Base-by-base conservation (phyloP, 2,329 filamentous ascomycete genomes). In the Passalora sequoiae region DNA sequence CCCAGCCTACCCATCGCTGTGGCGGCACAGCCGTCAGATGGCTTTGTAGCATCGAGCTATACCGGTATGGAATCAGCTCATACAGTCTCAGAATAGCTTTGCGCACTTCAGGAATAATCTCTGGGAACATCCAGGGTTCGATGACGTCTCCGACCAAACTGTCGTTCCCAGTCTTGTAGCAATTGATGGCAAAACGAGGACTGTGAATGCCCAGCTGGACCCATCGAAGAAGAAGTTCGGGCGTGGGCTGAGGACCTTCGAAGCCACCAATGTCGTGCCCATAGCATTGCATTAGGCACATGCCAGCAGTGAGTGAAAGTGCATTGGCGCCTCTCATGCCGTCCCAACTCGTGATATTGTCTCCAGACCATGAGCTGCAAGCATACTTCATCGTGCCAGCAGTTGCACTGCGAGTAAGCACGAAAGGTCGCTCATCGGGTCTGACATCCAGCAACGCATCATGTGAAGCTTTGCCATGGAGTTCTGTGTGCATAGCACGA, bases 211-310 rank as follows among this genome's bases (percentile, higher is more conserved):
- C 84, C 2, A 84, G 72, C 57, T 87, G 84, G 9, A 86, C 72
- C 84, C 84, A 88, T 21, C 83, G 77, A 2, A 86, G 75, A 0
- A 87, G 72, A 2, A 86, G 72, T 56, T 87, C 84, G 0, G 83
- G 81, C 0, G 75, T 75, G 0, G 84, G 84, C 56, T 86, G 83
- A 0, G 82, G 81, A 2, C 82, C 83, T 66, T 86, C 83, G 55
- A 87, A 87, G 0, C 83, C 83, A 31, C 84, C 83, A 48, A 87
- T 86, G 44, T 87, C 83, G 55, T 86, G 83, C 9, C 83, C 83
- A 44, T 62, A 64, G 61, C 73, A 72, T 57, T 83, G 82, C 53
- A 87, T 69, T 1, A 86, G 68, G 37, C 77, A 83, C 50, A 86
- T 74, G 0, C 81, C 82, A 0, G 83, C 81, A 31, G 77, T 85